Conservation (phyloP, 805 yeast genomes). For the Candida michaelii region DNA sequence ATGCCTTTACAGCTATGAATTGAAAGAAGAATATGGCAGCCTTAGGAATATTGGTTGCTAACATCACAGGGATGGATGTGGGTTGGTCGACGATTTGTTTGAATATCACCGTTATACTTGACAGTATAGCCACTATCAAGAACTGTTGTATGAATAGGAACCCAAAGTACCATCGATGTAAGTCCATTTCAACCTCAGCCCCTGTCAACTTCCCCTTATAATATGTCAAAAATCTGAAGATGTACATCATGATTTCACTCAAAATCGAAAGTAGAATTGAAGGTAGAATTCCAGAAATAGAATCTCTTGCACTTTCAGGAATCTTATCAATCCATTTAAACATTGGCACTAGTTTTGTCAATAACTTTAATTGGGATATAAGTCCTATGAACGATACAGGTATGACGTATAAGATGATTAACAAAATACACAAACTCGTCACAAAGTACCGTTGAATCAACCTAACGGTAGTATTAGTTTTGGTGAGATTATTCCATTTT, state of each 20-base stretch:
- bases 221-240: conserved; percentile 54
- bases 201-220: conserved; percentile 63
- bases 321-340: conserved; percentile 52
- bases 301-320: conserved; percentile 53
- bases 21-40: conserved; percentile 86
- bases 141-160: conserved; percentile 83
- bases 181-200: conserved; percentile 62
- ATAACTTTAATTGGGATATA: conserved; percentile 68
- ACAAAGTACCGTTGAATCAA: conserved; percentile 45
- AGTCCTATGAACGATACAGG: conserved; percentile 83
- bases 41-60: conserved; percentile 80
- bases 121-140: conserved; percentile 79
- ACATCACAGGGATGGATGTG: conserved; percentile 63
- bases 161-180: conserved; percentile 75
- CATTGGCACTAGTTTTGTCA: conserved; percentile 61
- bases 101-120: conserved; percentile 66
- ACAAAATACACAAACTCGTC: conserved; percentile 42
- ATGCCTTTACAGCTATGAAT: conserved; percentile 69
- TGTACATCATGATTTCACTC: conserved; percentile 59
- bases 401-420: conserved; percentile 66
- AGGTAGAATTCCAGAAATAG: conserved; percentile 65
- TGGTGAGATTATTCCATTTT: conserved; percentile 63
- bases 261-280: conserved; percentile 62
- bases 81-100: conserved; percentile 68
- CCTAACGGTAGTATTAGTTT: conserved; percentile 34